These are phyloP conservation scores for Neurospora africana DNA, from an alignment of 495 filamentous ascomycete genomes.

Conservation along the genomic window DNA sequence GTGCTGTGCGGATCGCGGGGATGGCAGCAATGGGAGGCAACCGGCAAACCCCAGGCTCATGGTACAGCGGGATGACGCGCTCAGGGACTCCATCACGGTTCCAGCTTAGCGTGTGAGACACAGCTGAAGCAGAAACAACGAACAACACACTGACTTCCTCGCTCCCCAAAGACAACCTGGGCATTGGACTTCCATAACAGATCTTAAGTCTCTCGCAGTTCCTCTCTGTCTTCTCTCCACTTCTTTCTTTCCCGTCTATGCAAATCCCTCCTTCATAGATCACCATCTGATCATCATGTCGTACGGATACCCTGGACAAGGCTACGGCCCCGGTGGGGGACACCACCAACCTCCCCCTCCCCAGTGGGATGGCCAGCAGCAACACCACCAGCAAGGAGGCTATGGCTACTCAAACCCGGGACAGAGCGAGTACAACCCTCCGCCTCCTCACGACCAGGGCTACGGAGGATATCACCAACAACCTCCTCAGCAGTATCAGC, in stretches of 20 bases:
- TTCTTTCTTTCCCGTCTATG: background rate
- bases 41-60: background rate
- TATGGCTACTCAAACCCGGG: slow-evolving; percentile 15
- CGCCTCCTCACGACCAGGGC: slow-evolving; percentile 1
- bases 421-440: slow-evolving; percentile 19
- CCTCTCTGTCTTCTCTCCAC: background rate
- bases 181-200: slow-evolving; percentile 1
- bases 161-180: background rate
- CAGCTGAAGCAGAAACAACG: background rate
- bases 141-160: background rate
- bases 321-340: slow-evolving; percentile 17
- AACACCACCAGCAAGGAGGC: slow-evolving; percentile 3
- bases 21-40: background rate
- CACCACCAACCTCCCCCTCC: slow-evolving; percentile 10
- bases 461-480: slow-evolving; percentile 10
- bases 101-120: background rate
- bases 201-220: background rate
- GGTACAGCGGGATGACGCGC: background rate
- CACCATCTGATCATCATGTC: slow-evolving; percentile 6
- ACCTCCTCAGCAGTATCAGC: slow-evolving; percentile 11
- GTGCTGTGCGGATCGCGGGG: background rate
- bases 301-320: slow-evolving; percentile 26
- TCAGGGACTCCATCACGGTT: background rate
- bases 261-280: background rate
- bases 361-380: slow-evolving; percentile 15